A percentile compares a stretch with the other conserved stretches of the same genome.
Conservation (phyloP, 148 eudicot genomes). For the Arctostaphylos glauca region DNA sequence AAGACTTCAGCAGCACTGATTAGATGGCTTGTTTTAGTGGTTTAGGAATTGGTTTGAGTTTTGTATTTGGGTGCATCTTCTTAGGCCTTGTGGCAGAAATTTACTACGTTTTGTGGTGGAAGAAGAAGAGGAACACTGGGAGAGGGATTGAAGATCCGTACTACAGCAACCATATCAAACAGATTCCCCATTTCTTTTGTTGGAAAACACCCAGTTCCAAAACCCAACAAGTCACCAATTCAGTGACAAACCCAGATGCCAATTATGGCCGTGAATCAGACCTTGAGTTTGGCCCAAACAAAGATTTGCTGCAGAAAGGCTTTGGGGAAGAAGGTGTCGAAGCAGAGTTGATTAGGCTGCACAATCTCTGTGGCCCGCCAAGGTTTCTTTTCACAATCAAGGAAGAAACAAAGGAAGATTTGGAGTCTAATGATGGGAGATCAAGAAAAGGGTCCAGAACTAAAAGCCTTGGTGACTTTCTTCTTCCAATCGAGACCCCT, state of each 20-base stretch:
- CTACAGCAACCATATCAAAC: constrained; percentile 33
- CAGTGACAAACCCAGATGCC: constrained; percentile 23
- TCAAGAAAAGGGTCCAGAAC: constrained; percentile 65
- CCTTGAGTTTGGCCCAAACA: constrained; percentile 40
- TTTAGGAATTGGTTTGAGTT: constrained; percentile 63
- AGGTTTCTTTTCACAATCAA: constrained; percentile 85
- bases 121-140: constrained; percentile 39
- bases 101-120: constrained; percentile 83
- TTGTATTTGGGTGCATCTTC: constrained; percentile 67
- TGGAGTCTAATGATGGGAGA: constrained; percentile 76
- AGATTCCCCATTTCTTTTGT: constrained; percentile 45
- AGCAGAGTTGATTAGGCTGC: constrained; percentile 68
- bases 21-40: constrained; percentile 68
- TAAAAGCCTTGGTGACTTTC: constrained; percentile 68
- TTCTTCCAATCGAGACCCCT: constrained; percentile 48
- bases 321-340: constrained; percentile 50
- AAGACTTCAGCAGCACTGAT: not conserved
- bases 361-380: constrained; percentile 77
- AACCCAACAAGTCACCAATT: constrained; percentile 20
- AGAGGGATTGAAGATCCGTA: constrained; percentile 34
- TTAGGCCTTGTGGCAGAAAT: constrained; percentile 69
- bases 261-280: constrained; percentile 33
- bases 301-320: constrained; percentile 37
- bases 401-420: constrained; percentile 86
- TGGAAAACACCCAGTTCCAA: constrained; percentile 50